phyloP scores from a whole-genome alignment of 116 monocot species.

The Dioscorea cayenensis region DNA sequence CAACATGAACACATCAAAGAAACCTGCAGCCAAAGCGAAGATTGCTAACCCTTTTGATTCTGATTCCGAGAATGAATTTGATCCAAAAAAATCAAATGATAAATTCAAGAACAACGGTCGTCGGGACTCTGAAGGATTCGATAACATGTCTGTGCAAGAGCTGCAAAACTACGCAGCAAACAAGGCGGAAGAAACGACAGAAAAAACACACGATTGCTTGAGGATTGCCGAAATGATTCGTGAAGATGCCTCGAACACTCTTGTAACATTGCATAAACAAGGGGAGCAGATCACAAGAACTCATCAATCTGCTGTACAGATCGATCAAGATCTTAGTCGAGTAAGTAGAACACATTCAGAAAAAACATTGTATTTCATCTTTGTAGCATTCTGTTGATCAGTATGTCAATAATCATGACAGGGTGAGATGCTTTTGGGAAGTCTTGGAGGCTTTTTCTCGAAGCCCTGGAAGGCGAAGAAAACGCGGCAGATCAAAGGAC shows the following conservation, averaged over 20 bases:
- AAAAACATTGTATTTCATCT: background rate
- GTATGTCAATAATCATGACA: slow-evolving; percentile 14
- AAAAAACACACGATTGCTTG: slow-evolving; percentile 56
- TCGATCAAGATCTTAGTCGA: slow-evolving; percentile 76
- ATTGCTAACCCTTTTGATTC: slow-evolving; percentile 27
- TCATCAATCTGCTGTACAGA: slow-evolving; percentile 46
- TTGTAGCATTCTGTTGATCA: background rate
- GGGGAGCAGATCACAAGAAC: slow-evolving; percentile 79
- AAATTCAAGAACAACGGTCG: slow-evolving; percentile 34
- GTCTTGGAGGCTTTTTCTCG: slow-evolving; percentile 84
- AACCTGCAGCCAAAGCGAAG: background rate
- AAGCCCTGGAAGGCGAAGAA: slow-evolving; percentile 86
- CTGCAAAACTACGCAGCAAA: slow-evolving; percentile 62
- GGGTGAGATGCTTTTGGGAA: slow-evolving; percentile 86
- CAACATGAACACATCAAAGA: slow-evolving; percentile 2
- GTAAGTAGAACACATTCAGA: slow-evolving; percentile 23
- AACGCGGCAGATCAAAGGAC: slow-evolving; percentile 59
- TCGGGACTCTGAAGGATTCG: slow-evolving; percentile 48
- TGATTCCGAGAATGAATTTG: slow-evolving; percentile 22
- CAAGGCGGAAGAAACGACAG: slow-evolving; percentile 80
- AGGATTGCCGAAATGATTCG: slow-evolving; percentile 83
- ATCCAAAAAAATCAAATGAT: slow-evolving; percentile 23
- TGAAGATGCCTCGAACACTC: slow-evolving; percentile 59
- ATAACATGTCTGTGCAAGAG: slow-evolving; percentile 78
- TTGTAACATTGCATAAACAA: slow-evolving; percentile 72